phyloP scores from a whole-genome alignment of 1,284 basidiomycete species.

The Ceratobasidium sp. region DNA sequence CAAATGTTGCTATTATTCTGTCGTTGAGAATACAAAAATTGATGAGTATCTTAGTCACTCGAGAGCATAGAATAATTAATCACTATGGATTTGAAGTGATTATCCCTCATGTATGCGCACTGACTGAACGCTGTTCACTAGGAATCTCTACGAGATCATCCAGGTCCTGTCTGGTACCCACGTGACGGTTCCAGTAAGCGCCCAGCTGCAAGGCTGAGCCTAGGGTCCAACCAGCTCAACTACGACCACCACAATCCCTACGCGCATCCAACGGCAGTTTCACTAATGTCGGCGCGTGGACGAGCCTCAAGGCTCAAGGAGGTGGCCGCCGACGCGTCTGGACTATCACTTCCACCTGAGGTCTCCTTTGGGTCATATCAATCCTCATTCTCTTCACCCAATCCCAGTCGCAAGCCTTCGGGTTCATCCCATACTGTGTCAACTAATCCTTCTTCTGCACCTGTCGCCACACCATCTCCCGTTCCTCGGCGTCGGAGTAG shows the following conservation, averaged over 20 bases:
- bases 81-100: too few relatives aligned
- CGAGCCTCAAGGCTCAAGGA: slow-evolving; percentile 32
- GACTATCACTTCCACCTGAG: slow-evolving; percentile 21
- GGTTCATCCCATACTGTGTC: slow-evolving; percentile 29
- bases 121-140: too few relatives aligned
- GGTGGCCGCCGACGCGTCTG: slow-evolving; percentile 26
- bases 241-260: background rate
- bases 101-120: too few relatives aligned
- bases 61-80: too few relatives aligned
- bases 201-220: too few relatives aligned
- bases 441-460: slow-evolving; percentile 29
- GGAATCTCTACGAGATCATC: too few relatives aligned
- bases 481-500: slow-evolving; percentile 35
- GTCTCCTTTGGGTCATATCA: slow-evolving; percentile 40
- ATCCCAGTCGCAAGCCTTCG: slow-evolving; percentile 15
- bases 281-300: slow-evolving; percentile 30
- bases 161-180: too few relatives aligned
- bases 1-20: too few relatives aligned
- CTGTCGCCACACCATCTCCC: slow-evolving; percentile 27
- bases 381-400: slow-evolving; percentile 35
- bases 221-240: too few relatives aligned
- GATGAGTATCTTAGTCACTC: too few relatives aligned
- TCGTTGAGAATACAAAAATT: too few relatives aligned
- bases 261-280: background rate
- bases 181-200: too few relatives aligned